Base-by-base conservation (phyloP, 108 stramenopile species). In the Skeletonema menzelii region DNA sequence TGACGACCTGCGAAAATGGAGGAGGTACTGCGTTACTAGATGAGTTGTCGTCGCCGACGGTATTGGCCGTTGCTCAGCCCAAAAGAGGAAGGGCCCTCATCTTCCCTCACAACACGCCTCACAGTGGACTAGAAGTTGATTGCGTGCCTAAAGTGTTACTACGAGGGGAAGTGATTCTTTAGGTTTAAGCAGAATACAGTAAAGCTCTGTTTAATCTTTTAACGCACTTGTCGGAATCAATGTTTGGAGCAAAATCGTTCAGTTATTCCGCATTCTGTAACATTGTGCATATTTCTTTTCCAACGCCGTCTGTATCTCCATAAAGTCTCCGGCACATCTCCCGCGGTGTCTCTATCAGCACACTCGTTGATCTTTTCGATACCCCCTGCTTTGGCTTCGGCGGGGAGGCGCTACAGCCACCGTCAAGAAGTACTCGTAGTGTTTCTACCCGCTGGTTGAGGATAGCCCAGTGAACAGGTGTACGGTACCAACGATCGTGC, bases 381-480 rank as follows among this genome's bases (percentile, higher is more conserved):
- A 78, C 63, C 2, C 65, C 70, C 2, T 56, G 7, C 56, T 74
- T 81, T 3, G 87, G 86, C 27, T 83, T 79, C 17, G 73, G 72
- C 24, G 91, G 91, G 44, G 65, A 67, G 11, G 94, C 79, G 69
- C 77, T 79, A 53, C 87, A 92, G 11, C 94, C 94, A 11, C 67
- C 58, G 19, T 81, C 70, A 22, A 95, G 57, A n/a, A 89, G 70
- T 12, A 88, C 66, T 35, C 59, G 40, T n/a, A 92, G 78, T 2
- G 90, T 76, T 17, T 80, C 76, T 17, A 85, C 70, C 35, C 85
- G 76, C 28, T 87, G 85, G 71, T 95, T 91, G 42, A 95, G 67
- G 19, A 90, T 78, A 6, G 94, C 91, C 94, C 94, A 95, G 68
- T 95, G 94, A 26, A 93, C 91, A 12, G 94, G 87, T 3, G 91